Evolutionary conservation across 306 rosid species (phyloP).

Genomic region (Gillenia trifoliata): DNA sequence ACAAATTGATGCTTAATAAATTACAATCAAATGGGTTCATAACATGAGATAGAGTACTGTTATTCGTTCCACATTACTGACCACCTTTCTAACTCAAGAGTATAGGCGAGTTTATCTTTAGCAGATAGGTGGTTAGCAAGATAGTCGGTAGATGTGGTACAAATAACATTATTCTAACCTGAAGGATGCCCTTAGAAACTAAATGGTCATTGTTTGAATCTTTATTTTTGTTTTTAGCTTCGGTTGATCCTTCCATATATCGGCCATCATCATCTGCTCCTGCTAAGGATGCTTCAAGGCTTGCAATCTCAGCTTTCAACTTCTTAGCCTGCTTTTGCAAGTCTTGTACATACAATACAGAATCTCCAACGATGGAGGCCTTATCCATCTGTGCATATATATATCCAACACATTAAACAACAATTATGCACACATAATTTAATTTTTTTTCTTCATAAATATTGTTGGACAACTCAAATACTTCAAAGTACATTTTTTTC

Average conservation of each 20-base stretch:
- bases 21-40: too few relatives aligned
- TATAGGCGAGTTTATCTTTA: too few relatives aligned
- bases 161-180: slow-evolving; percentile 32
- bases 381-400: slow-evolving; percentile 68
- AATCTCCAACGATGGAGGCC: slow-evolving; percentile 92
- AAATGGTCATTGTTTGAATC: slow-evolving; percentile 12
- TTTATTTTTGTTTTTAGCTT: slow-evolving; percentile 30
- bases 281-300: slow-evolving; percentile 56
- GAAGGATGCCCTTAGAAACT: slow-evolving; percentile 48
- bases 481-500: too few relatives aligned
- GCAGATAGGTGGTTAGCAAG: too few relatives aligned
- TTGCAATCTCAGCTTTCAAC: slow-evolving; percentile 63
- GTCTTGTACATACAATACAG: slow-evolving; percentile 60
- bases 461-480: too few relatives aligned
- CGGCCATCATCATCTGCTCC: slow-evolving; percentile 27
- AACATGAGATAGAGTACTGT: too few relatives aligned
- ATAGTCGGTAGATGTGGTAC: too few relatives aligned
- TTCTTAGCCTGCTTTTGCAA: slow-evolving; percentile 70
- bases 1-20: background rate
- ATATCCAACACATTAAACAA: background rate
- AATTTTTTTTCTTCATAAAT: too few relatives aligned
- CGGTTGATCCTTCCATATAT: slow-evolving; percentile 35
- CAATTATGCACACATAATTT: background rate
- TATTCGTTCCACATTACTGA: too few relatives aligned
- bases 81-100: too few relatives aligned